phyloP scores from a whole-genome alignment of 208 protist genomes.

The Histomonas meleagridis region DNA sequence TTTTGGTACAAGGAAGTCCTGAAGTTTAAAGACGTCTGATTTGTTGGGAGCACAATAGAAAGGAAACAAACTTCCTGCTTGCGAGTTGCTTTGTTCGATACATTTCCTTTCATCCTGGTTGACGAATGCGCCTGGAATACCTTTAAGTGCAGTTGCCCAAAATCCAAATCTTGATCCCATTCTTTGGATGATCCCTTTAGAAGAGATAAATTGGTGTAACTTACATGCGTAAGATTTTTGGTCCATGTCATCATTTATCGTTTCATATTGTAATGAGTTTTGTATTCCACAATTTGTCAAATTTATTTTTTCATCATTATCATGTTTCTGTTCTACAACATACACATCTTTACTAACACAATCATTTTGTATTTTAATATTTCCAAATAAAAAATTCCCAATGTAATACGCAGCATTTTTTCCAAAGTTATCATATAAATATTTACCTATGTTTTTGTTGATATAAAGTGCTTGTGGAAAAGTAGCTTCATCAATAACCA shows the following conservation, averaged over 20 bases:
- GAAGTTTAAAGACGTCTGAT: too few species aligned
- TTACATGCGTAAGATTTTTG: background rate
- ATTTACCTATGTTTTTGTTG: background rate
- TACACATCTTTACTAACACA: background rate
- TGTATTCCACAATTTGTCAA: background rate
- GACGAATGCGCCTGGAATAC: too few species aligned
- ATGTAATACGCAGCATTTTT: background rate
- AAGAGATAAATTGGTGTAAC: background rate
- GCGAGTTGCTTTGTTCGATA: too few species aligned
- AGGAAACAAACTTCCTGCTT: too few species aligned
- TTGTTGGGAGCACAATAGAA: too few species aligned
- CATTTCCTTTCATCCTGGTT: too few species aligned
- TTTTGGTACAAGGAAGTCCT: too few species aligned
- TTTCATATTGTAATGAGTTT: background rate
- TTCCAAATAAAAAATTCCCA: constrained; percentile 16
- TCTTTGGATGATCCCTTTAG: background rate
- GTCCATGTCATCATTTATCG: background rate
- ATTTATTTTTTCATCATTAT: background rate
- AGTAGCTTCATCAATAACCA: background rate
- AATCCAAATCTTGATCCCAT: background rate
- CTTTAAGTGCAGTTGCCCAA: background rate
- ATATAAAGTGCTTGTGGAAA: background rate
- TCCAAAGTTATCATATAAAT: background rate
- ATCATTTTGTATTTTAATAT: background rate
- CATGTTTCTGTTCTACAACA: background rate